phyloP scores from a whole-genome alignment of 805 yeast genomes.

The Saccharomycopsis fermentans region DNA sequence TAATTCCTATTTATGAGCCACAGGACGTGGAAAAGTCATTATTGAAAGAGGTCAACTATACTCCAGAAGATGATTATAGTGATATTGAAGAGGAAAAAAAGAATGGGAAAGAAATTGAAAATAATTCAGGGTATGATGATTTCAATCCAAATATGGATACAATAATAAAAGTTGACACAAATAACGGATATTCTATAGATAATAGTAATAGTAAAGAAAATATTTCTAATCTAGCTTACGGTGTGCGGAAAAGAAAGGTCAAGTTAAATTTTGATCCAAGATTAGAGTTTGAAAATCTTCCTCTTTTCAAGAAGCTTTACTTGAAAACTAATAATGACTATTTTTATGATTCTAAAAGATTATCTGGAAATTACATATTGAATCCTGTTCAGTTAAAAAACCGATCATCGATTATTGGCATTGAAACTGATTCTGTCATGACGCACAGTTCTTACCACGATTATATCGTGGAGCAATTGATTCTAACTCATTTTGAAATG shows the following conservation, averaged over 20 bases:
- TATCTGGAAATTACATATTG: conserved; percentile 56
- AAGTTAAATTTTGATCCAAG: conserved; percentile 10
- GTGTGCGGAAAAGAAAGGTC: conserved; percentile 11
- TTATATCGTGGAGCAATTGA: conserved; percentile 51
- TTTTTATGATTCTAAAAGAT: conserved; percentile 52
- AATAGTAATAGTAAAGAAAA: background rate
- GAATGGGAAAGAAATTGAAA: conserved; percentile 23
- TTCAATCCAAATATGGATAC: background rate
- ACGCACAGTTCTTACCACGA: conserved; percentile 45
- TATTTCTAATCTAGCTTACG: background rate
- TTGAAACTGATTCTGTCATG: conserved; percentile 26
- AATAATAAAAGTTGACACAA: background rate
- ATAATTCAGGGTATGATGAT: background rate
- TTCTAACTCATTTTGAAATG: conserved; percentile 31
- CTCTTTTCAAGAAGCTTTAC: conserved; percentile 9
- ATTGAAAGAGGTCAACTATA: conserved; percentile 63
- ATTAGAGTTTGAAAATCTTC: conserved; percentile 15
- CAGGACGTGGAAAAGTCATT: conserved; percentile 73
- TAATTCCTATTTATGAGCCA: conserved; percentile 51
- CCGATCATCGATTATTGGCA: conserved; percentile 23
- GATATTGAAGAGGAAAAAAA: conserved; percentile 33
- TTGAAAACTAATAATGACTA: conserved; percentile 22
- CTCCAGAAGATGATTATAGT: conserved; percentile 34
- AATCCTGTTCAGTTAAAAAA: conserved; percentile 43
- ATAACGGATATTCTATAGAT: background rate